Evolutionary conservation across 768 basidiomycete species (phyloP).

Genomic region (Termitomyces sp.): DNA sequence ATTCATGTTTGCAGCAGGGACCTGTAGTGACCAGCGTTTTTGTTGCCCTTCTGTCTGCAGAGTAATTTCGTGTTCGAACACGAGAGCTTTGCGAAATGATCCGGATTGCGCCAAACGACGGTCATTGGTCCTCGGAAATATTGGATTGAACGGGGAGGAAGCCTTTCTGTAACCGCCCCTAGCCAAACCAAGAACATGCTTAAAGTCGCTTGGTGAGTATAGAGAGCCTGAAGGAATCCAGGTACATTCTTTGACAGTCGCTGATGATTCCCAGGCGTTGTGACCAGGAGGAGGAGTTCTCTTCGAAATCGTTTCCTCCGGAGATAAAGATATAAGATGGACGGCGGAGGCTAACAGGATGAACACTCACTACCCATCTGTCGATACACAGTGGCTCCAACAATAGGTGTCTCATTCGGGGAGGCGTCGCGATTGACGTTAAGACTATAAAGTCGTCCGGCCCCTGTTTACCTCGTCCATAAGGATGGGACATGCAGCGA

Average conservation of each 20-base stretch:
- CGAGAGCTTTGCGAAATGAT: conserved; percentile 22
- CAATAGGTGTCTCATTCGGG: conserved; percentile 7
- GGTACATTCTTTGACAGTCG: neutral
- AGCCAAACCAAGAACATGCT: conserved; percentile 1
- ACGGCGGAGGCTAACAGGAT: neutral
- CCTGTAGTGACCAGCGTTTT: conserved; percentile 27
- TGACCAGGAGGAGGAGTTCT: conserved; percentile 9
- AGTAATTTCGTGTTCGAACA: conserved; percentile 30
- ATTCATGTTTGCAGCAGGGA: conserved; percentile 27
- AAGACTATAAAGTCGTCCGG: conserved; percentile 3
- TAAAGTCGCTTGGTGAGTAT: conserved; percentile 9
- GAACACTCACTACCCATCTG: conserved; percentile 12
- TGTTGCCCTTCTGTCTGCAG: conserved; percentile 20
- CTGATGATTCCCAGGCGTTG: conserved; percentile 9
- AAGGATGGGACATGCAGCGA: conserved; percentile 7
- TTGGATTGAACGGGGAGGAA: neutral
- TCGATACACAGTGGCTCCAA: conserved; percentile 11
- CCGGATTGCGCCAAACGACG: conserved; percentile 5
- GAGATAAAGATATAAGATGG: neutral
- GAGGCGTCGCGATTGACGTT: conserved; percentile 10
- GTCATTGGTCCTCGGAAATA: neutral
- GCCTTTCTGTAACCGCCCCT: neutral
- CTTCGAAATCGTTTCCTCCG: conserved; percentile 5
- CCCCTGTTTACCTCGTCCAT: conserved; percentile 3
- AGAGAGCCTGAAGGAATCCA: conserved; percentile 14